Evolutionary conservation across 2,329 filamentous ascomycete genomes (phyloP), one percentile per base, ranked within the genome.

Genomic region (Fusarium camptoceras): DNA sequence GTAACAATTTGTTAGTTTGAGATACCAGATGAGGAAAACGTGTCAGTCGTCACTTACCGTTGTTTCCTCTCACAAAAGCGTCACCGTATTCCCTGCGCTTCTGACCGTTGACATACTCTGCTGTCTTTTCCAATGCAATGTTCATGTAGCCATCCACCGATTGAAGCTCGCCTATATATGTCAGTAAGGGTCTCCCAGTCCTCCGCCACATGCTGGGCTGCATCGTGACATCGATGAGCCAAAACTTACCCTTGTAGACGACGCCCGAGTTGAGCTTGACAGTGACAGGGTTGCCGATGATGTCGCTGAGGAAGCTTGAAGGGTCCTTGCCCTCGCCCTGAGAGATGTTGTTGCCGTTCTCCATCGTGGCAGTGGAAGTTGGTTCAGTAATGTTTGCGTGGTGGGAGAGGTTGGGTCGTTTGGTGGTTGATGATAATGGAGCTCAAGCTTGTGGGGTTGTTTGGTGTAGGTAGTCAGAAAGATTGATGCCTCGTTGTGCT

Each of bases 61-160:
- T 98, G 83, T 98, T 98, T 74, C 95, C 95, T 80, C 95, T 88
- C 61, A 98, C 92, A 80, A 98, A 98, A 8, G 95, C 94, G 84
- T 98, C 95, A 10, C 95, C 95, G 79, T 97, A 98, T 57, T 88
- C 92, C 76, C 93, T 88, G 75, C 92, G 88, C 81, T 95, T 89
- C 70, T 90, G 88, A 43, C 94, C 95, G 77, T 97, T 92, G 73
- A 98, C 92, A 75, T 91, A 94, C 82, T 99, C 96, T 71, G 93
- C 91, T 22, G 94, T 97, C 83, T 97, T 96, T 81, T 99, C 96
- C 30, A 99, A 88, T 15, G 96, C 95, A 79, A 99, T 98, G 83
- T 99, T 99, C 96, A 99, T 99, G 83, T 98, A 99, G 55, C 96
- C 96, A 81, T 99, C 96, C 51, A 99, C 95, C 1, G 94, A 97